Percentiles rank a stretch among this genome's conserved stretches.
Conservation (phyloP, 2,329 filamentous ascomycete genomes). For the Xylaria sp. region DNA sequence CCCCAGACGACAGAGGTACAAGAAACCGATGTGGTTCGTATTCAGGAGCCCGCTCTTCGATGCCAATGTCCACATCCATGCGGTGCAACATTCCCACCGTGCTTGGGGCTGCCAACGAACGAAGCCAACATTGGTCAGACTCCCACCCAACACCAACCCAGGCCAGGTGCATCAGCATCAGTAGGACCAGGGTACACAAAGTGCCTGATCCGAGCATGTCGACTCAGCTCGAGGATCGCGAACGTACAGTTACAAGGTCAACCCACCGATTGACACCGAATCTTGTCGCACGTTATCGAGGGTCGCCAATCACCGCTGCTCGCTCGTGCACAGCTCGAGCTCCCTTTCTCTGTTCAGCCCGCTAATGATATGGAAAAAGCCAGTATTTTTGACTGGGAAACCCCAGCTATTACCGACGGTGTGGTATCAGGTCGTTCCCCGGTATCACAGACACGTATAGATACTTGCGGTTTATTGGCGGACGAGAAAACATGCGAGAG, state of each 20-base stretch:
- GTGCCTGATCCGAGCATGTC: conserved; percentile 32
- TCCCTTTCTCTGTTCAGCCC: neutral
- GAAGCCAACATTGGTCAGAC: conserved; percentile 4
- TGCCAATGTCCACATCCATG: conserved; percentile 30
- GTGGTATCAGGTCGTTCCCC: conserved; percentile 5
- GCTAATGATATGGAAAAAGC: neutral
- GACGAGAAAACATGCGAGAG: neutral
- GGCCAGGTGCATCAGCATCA: conserved; percentile 8
- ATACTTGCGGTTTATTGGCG: conserved; percentile 7
- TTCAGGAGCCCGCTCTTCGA: conserved; percentile 29
- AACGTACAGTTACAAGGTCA: conserved; percentile 11
- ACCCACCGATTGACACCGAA: neutral
- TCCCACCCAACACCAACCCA: conserved; percentile 1
- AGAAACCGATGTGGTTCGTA: conserved; percentile 30
- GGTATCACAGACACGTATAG: conserved; percentile 2
- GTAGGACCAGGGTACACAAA: neutral
- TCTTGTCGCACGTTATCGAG: conserved; percentile 2
- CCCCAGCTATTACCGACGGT: conserved; percentile 12
- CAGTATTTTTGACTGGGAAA: neutral
- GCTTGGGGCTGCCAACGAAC: conserved; percentile 12
- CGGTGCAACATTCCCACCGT: conserved; percentile 30
- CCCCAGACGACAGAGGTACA: conserved; percentile 24
- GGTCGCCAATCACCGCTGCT: conserved; percentile 6
- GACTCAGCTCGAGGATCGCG: conserved; percentile 18
- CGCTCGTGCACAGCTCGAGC: neutral